Evolutionary conservation across 2,329 filamentous ascomycete species (phyloP).

Genomic region (Ophiosphaerella herpotricha): DNA sequence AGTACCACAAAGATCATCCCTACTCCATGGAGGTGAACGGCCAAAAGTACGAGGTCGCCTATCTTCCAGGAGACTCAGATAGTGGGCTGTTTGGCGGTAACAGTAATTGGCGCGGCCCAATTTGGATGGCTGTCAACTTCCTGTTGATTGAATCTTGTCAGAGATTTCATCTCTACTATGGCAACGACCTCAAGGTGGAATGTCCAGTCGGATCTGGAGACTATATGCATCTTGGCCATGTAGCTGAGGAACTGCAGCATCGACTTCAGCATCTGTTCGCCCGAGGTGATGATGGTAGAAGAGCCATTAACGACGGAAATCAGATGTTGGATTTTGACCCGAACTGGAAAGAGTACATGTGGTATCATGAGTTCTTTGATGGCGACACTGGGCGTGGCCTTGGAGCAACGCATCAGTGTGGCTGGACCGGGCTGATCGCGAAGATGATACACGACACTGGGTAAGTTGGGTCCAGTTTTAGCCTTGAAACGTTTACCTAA

Average conservation of each 20-base stretch:
- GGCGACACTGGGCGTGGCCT: slow-evolving; percentile 87
- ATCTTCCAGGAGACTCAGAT: slow-evolving; percentile 94
- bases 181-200: slow-evolving; percentile 83
- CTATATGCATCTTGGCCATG: slow-evolving; percentile 92
- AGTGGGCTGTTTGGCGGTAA: slow-evolving; percentile 94
- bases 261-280: slow-evolving; percentile 90
- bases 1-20: slow-evolving; percentile 85
- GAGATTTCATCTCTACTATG: slow-evolving; percentile 95
- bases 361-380: slow-evolving; percentile 98
- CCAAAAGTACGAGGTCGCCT: slow-evolving; percentile 83
- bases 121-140: slow-evolving; percentile 97
- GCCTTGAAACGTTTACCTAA: slow-evolving; percentile 47
- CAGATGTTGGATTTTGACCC: slow-evolving; percentile 88
- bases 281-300: slow-evolving; percentile 79
- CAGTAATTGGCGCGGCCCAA: slow-evolving; percentile 94
- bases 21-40: slow-evolving; percentile 96
- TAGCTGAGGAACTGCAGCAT: slow-evolving; percentile 94
- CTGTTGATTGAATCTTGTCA: slow-evolving; percentile 92
- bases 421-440: slow-evolving; percentile 93
- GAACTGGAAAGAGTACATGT: slow-evolving; percentile 90
- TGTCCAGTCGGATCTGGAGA: slow-evolving; percentile 93
- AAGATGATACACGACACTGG: slow-evolving; percentile 98
- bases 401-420: slow-evolving; percentile 91
- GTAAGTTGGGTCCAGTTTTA: slow-evolving; percentile 58
- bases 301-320: slow-evolving; percentile 84